These are phyloP conservation scores for Metschnikowia baotianmanensis DNA, from an alignment of 805 yeast genomes.

Conservation along the genomic window DNA sequence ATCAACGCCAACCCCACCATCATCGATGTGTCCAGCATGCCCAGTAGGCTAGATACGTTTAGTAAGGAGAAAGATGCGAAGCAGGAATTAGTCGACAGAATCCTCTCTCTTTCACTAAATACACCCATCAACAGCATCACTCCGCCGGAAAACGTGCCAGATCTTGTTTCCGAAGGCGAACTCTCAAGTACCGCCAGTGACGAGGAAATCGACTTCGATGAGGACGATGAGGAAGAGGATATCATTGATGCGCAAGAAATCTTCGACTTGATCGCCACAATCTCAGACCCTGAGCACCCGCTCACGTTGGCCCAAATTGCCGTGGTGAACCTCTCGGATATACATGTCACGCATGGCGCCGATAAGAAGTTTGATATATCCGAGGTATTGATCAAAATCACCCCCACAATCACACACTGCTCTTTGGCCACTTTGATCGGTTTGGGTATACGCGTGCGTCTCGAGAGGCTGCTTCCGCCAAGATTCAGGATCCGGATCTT, in stretches of 20 bases:
- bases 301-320: conserved; percentile 90
- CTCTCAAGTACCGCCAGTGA: conserved; percentile 3
- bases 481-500: conserved; percentile 76
- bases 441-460: conserved; percentile 85
- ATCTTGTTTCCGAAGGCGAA: conserved; percentile 21
- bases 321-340: conserved; percentile 84
- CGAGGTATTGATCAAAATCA: conserved; percentile 75
- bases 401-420: conserved; percentile 98
- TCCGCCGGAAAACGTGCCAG: conserved; percentile 23
- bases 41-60: conserved; percentile 50
- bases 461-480: conserved; percentile 85
- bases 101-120: conserved; percentile 33
- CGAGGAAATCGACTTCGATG: conserved; percentile 21
- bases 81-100: conserved; percentile 24
- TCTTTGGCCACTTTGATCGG: conserved; percentile 95
- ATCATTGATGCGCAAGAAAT: conserved; percentile 87
- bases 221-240: conserved; percentile 47
- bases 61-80: conserved; percentile 13
- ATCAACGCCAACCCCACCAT: conserved; percentile 91
- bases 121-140: neutral
- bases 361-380: conserved; percentile 49
- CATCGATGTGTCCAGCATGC: conserved; percentile 70
- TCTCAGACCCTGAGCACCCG: conserved; percentile 92
- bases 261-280: conserved; percentile 20
- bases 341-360: conserved; percentile 61